Percentiles rank a stretch among this genome's conserved stretches.
Conservation (phyloP, 1,284 basidiomycete genomes). For the Phellopilus nigrolimitatus region DNA sequence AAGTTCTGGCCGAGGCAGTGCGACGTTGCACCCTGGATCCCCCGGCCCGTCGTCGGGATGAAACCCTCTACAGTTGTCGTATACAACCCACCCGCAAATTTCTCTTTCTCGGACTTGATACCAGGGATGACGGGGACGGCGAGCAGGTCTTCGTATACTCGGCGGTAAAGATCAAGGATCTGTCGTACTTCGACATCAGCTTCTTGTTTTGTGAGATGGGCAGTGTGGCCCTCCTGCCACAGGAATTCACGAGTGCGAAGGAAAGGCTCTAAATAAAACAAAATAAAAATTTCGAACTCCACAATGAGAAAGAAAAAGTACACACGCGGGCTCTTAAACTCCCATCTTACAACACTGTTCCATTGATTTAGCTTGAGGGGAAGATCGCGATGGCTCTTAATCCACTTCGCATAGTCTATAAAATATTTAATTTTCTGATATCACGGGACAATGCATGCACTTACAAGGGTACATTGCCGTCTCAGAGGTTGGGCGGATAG, state of each 20-base stretch:
- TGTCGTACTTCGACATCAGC: constrained; percentile 90
- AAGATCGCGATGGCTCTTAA: constrained; percentile 95
- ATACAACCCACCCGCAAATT: constrained; percentile 97
- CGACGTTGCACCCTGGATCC: constrained; percentile 97
- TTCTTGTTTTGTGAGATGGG: constrained; percentile 83
- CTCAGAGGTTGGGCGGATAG: constrained; percentile 97
- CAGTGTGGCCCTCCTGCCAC: constrained; percentile 99
- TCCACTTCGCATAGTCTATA: constrained; percentile 93
- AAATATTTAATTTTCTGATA: constrained; percentile 18
- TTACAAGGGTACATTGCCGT: constrained; percentile 96
- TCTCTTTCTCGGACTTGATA: constrained; percentile 98
- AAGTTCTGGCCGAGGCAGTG: constrained; percentile 99
- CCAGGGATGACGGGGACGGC: constrained; percentile 97
- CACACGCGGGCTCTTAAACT: constrained; percentile 97
- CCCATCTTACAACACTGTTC: constrained; percentile 99
- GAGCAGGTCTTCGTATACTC: constrained; percentile 95
- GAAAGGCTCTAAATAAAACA: constrained; percentile 74
- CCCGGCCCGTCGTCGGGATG: constrained; percentile 94
- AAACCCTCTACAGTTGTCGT: constrained; percentile 99
- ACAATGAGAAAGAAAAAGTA: not conserved
- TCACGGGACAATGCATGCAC: too few species aligned
- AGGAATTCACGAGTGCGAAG: constrained; percentile 98
- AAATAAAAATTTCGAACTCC: constrained; percentile 2
- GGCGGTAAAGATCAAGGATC: constrained; percentile 94
- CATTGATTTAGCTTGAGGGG: constrained; percentile 98